Evolutionary conservation across 1,139 yeast species (phyloP).

Genomic region (Taphrina communis): DNA sequence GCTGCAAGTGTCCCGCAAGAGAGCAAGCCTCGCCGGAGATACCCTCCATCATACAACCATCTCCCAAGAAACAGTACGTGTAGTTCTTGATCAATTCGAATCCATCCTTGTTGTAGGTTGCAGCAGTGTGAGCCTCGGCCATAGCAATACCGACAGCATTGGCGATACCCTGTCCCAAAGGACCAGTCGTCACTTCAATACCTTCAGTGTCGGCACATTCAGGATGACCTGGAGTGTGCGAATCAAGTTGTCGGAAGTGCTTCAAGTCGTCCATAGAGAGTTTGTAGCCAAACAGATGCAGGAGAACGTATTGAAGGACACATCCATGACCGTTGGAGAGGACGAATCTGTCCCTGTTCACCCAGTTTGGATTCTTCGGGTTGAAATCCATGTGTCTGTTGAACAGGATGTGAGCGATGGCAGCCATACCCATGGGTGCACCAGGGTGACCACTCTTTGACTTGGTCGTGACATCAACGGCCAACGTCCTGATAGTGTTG

Average conservation of each 20-base stretch:
- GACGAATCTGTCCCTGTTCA: constrained; percentile 93
- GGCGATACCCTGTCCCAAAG: constrained; percentile 97
- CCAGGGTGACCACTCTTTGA: constrained; percentile 99
- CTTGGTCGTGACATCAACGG: constrained; percentile 81
- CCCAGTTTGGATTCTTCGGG: constrained; percentile 91
- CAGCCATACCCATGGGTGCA: constrained; percentile 97
- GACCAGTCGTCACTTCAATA: constrained; percentile 98
- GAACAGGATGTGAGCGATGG: constrained; percentile 78
- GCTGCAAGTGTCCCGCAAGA: constrained; percentile 93
- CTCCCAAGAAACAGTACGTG: constrained; percentile 88
- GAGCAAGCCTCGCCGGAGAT: constrained; percentile 93
- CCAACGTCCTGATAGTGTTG: constrained; percentile 86
- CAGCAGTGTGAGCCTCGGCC: constrained; percentile 91
- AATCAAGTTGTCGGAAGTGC: constrained; percentile 85
- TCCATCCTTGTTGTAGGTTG: constrained; percentile 90
- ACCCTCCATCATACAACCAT: constrained; percentile 99
- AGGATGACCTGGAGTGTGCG: constrained; percentile 98
- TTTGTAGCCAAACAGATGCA: constrained; percentile 86
- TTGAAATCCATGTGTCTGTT: constrained; percentile 76
- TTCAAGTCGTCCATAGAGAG: constrained; percentile 84
- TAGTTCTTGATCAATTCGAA: constrained; percentile 71
- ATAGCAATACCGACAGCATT: constrained; percentile 97
- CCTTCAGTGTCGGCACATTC: constrained; percentile 81
- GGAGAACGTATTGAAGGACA: constrained; percentile 83
- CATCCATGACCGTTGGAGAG: constrained; percentile 97